phyloP scores from a whole-genome alignment of 129 eudicot genomes.

The Escallonia herrerae region DNA sequence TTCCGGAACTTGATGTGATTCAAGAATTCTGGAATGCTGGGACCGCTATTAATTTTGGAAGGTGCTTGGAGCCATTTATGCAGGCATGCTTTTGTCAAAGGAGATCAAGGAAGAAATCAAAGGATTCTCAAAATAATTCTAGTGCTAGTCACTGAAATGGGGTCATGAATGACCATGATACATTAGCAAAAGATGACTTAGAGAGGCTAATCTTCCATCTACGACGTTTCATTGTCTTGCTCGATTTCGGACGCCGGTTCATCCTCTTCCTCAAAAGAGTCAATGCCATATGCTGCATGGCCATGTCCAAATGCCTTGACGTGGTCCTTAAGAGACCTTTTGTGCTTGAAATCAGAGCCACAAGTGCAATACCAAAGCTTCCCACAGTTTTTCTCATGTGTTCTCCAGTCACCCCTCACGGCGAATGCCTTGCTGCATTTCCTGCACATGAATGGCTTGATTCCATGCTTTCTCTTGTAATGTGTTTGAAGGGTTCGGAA shows the following conservation, averaged over 20 bases:
- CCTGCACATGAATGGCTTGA: conserved; percentile 77
- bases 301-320: conserved; percentile 80
- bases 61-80: too few relatives aligned
- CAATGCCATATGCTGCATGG: conserved; percentile 64
- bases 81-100: too few relatives aligned
- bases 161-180: too few relatives aligned
- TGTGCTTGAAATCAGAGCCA: conserved; percentile 88
- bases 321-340: conserved; percentile 79
- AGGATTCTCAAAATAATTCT: too few relatives aligned
- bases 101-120: too few relatives aligned
- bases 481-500: conserved; percentile 92
- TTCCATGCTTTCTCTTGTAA: conserved; percentile 86
- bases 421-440: conserved; percentile 84
- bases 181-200: too few relatives aligned
- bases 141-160: too few relatives aligned
- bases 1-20: too few relatives aligned
- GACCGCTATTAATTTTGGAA: too few relatives aligned
- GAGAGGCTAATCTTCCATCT: too few relatives aligned
- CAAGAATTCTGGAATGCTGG: too few relatives aligned
- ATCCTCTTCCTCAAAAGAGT: conserved; percentile 61
- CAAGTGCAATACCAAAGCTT: conserved; percentile 87
- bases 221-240: conserved; percentile 8
- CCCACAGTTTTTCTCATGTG: conserved; percentile 91
- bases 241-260: conserved; percentile 71
- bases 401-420: conserved; percentile 87